Evolutionary conservation across 2,329 filamentous ascomycete species (phyloP), one percentile per base, ranked within the genome.

Genomic region (Monascus ruber): DNA sequence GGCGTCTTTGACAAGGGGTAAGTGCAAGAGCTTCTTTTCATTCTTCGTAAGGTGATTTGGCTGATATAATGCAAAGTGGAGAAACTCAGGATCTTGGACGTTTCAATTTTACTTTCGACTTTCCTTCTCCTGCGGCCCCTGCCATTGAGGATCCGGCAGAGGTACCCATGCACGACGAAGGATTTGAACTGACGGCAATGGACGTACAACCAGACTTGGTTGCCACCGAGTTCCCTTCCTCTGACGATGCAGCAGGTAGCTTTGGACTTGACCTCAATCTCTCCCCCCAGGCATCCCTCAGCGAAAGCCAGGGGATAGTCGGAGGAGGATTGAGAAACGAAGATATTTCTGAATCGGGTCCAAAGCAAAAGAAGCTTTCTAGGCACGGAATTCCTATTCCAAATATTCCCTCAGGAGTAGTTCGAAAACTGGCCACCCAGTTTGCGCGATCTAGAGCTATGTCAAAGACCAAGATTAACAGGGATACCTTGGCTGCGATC

Each of bases 331-430:
- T 60, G 55, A 51, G 55, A 38, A 54, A 57, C 33, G 56, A 60
- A 35, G 53, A 47, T 8, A 36, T 39, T 26, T 45, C 48, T 24
- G 51, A 55, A 33, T 52, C 53, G 33, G 47, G 52, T 11, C 49
- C 51, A 8, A 74, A 68, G 47, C 68, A 76, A 48, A 73, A 75
- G 46, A 70, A 73, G 45, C 50, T 76, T 10, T 93, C 86, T 0
- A 74, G 74, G 36, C 71, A 87, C 53, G 85, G 85, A 25, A 77
- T 83, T 36, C 75, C 81, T 44, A 87, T 88, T 47, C 83, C 85
- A 1, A 79, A 81, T 1, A 65, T 94, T 33, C 85, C 87, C 2
- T 65, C 74, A 1, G 72, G 77, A 0, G 77, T 88, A 17, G 78
- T 94, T 37, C 89, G 88, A 61, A 70, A 68, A 37, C 56, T 71